Conservation (phyloP, 192 early-diverging fungal species). For the Podila horticola region DNA sequence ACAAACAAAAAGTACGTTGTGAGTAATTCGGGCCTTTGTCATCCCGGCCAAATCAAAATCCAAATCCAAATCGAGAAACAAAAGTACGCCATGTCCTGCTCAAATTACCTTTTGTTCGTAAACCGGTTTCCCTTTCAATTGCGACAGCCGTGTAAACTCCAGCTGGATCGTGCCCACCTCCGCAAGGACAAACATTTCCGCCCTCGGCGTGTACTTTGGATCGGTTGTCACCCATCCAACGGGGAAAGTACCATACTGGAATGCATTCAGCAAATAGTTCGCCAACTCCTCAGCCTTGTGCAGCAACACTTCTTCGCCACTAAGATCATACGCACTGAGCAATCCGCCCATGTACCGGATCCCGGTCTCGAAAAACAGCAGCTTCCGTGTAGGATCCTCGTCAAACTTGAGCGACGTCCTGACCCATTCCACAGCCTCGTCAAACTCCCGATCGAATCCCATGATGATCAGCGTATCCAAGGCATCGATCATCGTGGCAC, state of each 20-base stretch:
- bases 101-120: constrained; percentile 66
- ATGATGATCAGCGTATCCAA: constrained; percentile 87
- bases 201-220: not conserved
- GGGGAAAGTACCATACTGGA: constrained; percentile 29
- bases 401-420: constrained; percentile 57
- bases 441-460: constrained; percentile 78
- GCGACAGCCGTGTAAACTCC: constrained; percentile 81
- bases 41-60: not conserved
- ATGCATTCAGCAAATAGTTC: constrained; percentile 72
- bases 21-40: not conserved
- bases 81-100: too few species aligned
- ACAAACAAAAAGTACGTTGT: not conserved
- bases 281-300: constrained; percentile 73
- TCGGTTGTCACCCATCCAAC: not conserved
- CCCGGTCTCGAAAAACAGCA: constrained; percentile 79
- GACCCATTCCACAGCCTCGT: constrained; percentile 70
- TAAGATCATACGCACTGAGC: constrained; percentile 82
- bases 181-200: constrained; percentile 44
- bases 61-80: too few species aligned
- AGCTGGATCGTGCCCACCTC: constrained; percentile 80
- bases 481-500: constrained; percentile 80
- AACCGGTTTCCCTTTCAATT: constrained; percentile 73
- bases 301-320: constrained; percentile 69
- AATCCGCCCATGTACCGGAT: constrained; percentile 79
- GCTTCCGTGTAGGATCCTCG: constrained; percentile 35